Base-by-base conservation (phyloP, 2,329 filamentous ascomycete genomes). In the Diplodia seriata region DNA sequence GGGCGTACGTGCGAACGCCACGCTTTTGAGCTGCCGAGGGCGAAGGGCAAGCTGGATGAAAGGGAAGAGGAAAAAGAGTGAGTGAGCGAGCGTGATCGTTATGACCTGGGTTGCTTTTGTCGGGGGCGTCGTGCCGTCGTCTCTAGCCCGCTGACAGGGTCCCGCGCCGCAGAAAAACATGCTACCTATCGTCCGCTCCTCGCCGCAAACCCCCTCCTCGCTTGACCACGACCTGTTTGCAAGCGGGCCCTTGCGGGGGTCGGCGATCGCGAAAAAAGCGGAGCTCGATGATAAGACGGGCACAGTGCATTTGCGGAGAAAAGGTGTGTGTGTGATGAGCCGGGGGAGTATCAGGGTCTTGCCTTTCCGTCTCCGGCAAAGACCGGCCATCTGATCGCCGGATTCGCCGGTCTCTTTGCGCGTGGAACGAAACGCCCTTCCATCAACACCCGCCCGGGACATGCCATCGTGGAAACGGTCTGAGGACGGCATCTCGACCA, bases 271-370 rank as follows among this genome's bases (percentile, higher is more conserved):
- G 43, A 47, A 47, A 47, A 47, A 47, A 47, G 43, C 43, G 43
- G 43, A 47, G 18, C 43, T 20, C n/a, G 12, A 9, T 11, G 43
- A 47, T 47, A 47, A 47, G 43, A n/a, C 23, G 26, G 23, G 29
- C 50, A 53, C 9, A 23, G 50, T 29, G 50, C 23, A 53, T 20
- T 20, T 56, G 54, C 54, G 54, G 54, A 40, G 54, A 40, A 26
- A 8, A 11, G 33, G 23, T 26, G 23, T 26, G 23, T 26, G 23
- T 26, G 23, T 26, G 23, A 26, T 3, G 49, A 1, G 36, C 33
- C 33, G 55, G 33, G 33, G 20, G 55, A n/a, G 38, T 59, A 59
- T 59, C 55, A 59, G 36, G 36, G 36, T 29, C 26, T 12, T 11
- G 8, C 36, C 33, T 56, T n/a, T 7, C 26, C 20, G 15, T 20